phyloP scores from a whole-genome alignment of 495 filamentous ascomycete species.

The Talaromyces nanjingensis region DNA sequence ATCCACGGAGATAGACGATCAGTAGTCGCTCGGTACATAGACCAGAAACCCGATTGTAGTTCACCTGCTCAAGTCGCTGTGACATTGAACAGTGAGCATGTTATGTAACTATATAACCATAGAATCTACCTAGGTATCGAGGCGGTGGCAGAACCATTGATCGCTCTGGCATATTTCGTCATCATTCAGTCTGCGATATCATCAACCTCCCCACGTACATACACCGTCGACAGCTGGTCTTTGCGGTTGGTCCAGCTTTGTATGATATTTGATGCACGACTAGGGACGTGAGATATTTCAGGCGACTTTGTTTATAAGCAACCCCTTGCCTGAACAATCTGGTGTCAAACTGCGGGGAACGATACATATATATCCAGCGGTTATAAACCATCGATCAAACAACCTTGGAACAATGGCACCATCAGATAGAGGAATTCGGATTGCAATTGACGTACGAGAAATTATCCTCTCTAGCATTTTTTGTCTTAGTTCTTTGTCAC shows the following conservation, averaged over 20 bases:
- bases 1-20: not conserved
- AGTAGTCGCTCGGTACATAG: not conserved
- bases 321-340: not conserved
- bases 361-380: not conserved
- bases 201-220: not conserved
- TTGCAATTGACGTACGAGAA: constrained; percentile 11
- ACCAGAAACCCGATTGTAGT: not conserved
- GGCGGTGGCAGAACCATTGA: constrained; percentile 1
- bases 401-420: constrained; percentile 4
- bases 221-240: not conserved
- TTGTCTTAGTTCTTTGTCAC: not conserved
- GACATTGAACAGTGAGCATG: not conserved
- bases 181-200: not conserved
- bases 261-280: not conserved
- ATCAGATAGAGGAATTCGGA: constrained; percentile 5
- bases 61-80: not conserved
- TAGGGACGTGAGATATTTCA: not conserved
- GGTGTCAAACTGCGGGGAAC: not conserved
- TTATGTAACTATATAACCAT: not conserved
- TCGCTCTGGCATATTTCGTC: not conserved
- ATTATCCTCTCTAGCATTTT: not conserved
- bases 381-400: not conserved
- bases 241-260: not conserved
- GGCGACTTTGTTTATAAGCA: not conserved
- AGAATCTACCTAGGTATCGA: not conserved